Evolutionary conservation across 768 basidiomycete species (phyloP).

Genomic region (Calocybe cyanea): DNA sequence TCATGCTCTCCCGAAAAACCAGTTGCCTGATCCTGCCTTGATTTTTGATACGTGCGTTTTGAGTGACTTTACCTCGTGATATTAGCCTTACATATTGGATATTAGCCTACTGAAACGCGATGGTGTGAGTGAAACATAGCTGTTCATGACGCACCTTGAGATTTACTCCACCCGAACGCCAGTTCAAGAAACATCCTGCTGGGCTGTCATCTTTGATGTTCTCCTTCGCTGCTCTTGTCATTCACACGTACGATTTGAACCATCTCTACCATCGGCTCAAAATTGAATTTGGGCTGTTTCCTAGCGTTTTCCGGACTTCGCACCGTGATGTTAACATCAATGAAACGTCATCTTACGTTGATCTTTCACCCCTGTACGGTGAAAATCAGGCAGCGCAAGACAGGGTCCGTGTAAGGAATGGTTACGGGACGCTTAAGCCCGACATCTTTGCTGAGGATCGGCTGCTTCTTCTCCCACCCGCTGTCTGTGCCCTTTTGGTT

Average conservation of each 20-base stretch:
- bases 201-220: slow-evolving; percentile 82
- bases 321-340: slow-evolving; percentile 67
- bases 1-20: slow-evolving; percentile 59
- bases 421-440: slow-evolving; percentile 61
- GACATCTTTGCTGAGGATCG: slow-evolving; percentile 81
- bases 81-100: neutral
- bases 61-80: neutral
- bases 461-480: slow-evolving; percentile 75
- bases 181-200: slow-evolving; percentile 76
- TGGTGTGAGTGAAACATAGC: slow-evolving; percentile 36
- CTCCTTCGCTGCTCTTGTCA: slow-evolving; percentile 76
- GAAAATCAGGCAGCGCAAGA: slow-evolving; percentile 60
- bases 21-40: slow-evolving; percentile 75
- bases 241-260: slow-evolving; percentile 52
- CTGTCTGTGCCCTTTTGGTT: slow-evolving; percentile 69
- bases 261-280: neutral
- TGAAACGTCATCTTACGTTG: slow-evolving; percentile 84
- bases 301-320: slow-evolving; percentile 79
- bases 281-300: neutral
- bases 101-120: slow-evolving; percentile 59
- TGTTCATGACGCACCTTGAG: neutral
- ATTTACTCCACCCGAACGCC: neutral
- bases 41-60: slow-evolving; percentile 67
- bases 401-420: slow-evolving; percentile 52
- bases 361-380: slow-evolving; percentile 81